Percentiles rank a stretch among this genome's conserved stretches.
Evolutionary conservation across 768 basidiomycete species (phyloP).

Genomic region (Termitomyces sp.): DNA sequence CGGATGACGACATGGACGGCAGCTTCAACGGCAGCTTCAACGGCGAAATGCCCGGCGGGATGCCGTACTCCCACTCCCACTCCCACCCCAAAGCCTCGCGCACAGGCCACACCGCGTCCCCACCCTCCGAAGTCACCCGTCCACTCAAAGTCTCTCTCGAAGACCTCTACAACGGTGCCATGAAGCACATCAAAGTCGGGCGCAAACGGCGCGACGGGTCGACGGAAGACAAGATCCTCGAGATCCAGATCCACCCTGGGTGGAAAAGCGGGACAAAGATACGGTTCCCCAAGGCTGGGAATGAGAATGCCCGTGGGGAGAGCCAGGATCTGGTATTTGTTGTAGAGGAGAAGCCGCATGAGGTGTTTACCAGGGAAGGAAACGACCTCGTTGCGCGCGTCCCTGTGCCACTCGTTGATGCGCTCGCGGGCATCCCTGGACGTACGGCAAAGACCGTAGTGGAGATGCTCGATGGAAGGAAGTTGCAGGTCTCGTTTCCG

Average conservation of each 20-base stretch:
- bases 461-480: slow-evolving; percentile 77
- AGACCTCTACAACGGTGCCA: slow-evolving; percentile 81
- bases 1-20: slow-evolving; percentile 48
- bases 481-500: slow-evolving; percentile 65
- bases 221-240: slow-evolving; percentile 83
- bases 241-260: slow-evolving; percentile 77
- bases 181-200: slow-evolving; percentile 86
- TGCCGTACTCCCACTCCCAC: slow-evolving; percentile 39
- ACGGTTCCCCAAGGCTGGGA: slow-evolving; percentile 82
- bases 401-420: slow-evolving; percentile 77
- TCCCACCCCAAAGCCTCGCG: slow-evolving; percentile 17
- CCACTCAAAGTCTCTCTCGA: slow-evolving; percentile 84
- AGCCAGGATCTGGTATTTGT: slow-evolving; percentile 93
- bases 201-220: slow-evolving; percentile 67
- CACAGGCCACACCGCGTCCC: slow-evolving; percentile 21
- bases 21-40: slow-evolving; percentile 24
- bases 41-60: slow-evolving; percentile 49
- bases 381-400: slow-evolving; percentile 69
- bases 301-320: slow-evolving; percentile 64
- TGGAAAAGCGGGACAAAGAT: slow-evolving; percentile 98
- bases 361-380: slow-evolving; percentile 69
- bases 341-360: slow-evolving; percentile 92
- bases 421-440: slow-evolving; percentile 54
- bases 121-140: slow-evolving; percentile 62
- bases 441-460: slow-evolving; percentile 50